phyloP scores from a whole-genome alignment of 2,329 filamentous ascomycete genomes.

The Metarhizium album region DNA sequence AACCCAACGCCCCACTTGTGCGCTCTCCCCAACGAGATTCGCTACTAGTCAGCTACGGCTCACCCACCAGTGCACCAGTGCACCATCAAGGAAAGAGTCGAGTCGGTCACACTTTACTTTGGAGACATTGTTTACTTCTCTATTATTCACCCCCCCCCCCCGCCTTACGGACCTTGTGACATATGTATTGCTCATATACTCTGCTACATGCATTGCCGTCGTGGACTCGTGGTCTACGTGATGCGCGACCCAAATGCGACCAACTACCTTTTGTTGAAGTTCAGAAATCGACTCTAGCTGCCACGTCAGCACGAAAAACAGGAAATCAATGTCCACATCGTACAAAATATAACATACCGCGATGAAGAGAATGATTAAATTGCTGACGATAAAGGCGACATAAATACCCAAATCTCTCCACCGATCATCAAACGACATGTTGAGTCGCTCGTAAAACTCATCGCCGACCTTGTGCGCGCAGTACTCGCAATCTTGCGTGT shows the following conservation, averaged over 20 bases:
- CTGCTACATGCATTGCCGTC: too few relatives aligned
- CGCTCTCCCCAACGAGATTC: not conserved
- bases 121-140: too few relatives aligned
- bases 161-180: too few relatives aligned
- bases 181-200: too few relatives aligned
- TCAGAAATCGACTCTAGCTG: conserved; percentile 37
- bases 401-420: conserved; percentile 82
- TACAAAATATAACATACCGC: conserved; percentile 33
- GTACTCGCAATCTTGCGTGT: conserved; percentile 61
- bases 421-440: conserved; percentile 54
- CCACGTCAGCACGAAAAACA: not conserved
- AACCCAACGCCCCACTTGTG: not conserved
- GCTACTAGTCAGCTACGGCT: too few relatives aligned
- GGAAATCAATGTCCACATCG: not conserved
- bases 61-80: too few relatives aligned
- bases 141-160: too few relatives aligned
- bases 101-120: too few relatives aligned
- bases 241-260: not conserved
- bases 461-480: conserved; percentile 74
- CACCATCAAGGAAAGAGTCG: too few relatives aligned
- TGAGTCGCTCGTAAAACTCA: conserved; percentile 62
- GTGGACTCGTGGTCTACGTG: too few relatives aligned
- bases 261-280: conserved; percentile 38
- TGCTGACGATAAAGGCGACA: conserved; percentile 64
- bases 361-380: conserved; percentile 50